Base-by-base conservation (phyloP, 140 eudicot species). In the Ambrosia hybrid region DNA sequence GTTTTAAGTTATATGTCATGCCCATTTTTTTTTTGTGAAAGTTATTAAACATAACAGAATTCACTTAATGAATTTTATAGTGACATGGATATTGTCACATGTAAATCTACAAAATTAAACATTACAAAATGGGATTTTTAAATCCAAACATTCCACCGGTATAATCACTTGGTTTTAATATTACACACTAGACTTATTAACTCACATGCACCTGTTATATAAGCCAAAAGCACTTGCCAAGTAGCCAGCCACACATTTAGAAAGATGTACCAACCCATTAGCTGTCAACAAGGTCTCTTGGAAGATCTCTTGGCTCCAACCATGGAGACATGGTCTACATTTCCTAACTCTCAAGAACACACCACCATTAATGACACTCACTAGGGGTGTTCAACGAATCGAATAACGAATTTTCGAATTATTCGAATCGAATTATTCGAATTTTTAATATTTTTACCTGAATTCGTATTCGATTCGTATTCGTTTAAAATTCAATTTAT, bases 231-330 rank as follows among this genome's bases (percentile, higher is more conserved):
- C 67, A 39, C 10, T 52, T 55, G 43, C 57, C 26, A 21, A 49
- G 15, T 51, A 74, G 67, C n/a, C n/a, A n/a, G n/a, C 67, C 67
- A 51, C 11, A 17, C 71, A 69, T 79, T 73, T 58, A 70, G 78
- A 71, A 45, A 76, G 70, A 81, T 81, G 85, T 78, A 76, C 52
- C 81, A 73, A 79, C 75, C 72, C 41, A 67, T 8, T 71, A 71
- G 78, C n/a, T n/a, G n/a, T 81, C 75, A 76, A 65, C 85, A 85
- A 71, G 87, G 87, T 68, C 84, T 87, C 64, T 43, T 89, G 66
- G 92, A 86, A 64, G 92, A 91, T 78, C 77, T 85, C 51, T 49
- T 86, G 81, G 80, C 83, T 71, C 82, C 91, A 79, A 68, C 72
- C 38, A 80, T 74, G 46, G 83, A 81, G 9, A 58, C 77, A 68